These are phyloP conservation scores for Bipolaris cookei DNA, from an alignment of 2,329 filamentous ascomycete genomes.

Conservation along the genomic window DNA sequence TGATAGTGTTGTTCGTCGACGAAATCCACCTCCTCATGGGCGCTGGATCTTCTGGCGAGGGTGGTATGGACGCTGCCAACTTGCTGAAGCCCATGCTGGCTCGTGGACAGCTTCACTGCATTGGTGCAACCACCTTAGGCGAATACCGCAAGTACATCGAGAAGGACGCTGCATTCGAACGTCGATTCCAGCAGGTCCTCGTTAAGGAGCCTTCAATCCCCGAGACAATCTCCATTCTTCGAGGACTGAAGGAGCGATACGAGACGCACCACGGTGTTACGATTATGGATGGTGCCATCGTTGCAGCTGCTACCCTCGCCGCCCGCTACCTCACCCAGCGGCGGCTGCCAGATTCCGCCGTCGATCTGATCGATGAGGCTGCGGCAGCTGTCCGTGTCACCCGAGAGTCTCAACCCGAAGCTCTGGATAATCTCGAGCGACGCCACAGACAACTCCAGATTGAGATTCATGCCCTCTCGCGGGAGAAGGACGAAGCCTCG, in stretches of 20 bases:
- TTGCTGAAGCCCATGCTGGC: conserved; percentile 98
- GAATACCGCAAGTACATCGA: conserved; percentile 99
- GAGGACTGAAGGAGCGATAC: conserved; percentile 96
- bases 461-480: conserved; percentile 91
- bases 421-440: conserved; percentile 92
- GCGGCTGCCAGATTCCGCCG: conserved; percentile 92
- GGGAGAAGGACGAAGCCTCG: conserved; percentile 94
- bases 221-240: conserved; percentile 97
- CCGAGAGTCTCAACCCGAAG: conserved; percentile 93
- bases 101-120: conserved; percentile 94
- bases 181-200: conserved; percentile 96
- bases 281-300: conserved; percentile 91
- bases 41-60: conserved; percentile 90
- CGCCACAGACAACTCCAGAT: conserved; percentile 91
- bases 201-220: conserved; percentile 90
- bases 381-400: conserved; percentile 95
- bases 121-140: conserved; percentile 91
- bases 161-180: conserved; percentile 97
- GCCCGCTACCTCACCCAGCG: conserved; percentile 91
- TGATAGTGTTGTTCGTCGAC: conserved; percentile 97
- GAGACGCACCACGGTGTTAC: conserved; percentile 98
- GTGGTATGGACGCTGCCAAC: conserved; percentile 98
- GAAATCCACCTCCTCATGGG: conserved; percentile 99
- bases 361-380: conserved; percentile 95
- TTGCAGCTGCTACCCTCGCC: conserved; percentile 87